phyloP scores from a whole-genome alignment of 768 basidiomycete genomes.

The Boletus sp. region DNA sequence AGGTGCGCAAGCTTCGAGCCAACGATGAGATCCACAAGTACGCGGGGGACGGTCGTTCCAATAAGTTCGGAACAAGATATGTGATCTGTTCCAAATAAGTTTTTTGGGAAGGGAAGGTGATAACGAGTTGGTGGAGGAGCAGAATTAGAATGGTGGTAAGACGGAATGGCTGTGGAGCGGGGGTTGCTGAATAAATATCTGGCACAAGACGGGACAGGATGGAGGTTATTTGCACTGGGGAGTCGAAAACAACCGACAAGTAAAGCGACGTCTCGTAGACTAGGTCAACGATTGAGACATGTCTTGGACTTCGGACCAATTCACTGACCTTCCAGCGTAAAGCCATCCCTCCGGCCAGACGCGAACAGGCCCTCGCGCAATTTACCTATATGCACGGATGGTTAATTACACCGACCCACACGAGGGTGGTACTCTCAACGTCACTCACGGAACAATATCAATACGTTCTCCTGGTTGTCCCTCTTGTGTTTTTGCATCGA shows the following conservation, averaged over 20 bases:
- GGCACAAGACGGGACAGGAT: slow-evolving; percentile 60
- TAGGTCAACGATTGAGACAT: slow-evolving; percentile 24
- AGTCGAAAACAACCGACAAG: slow-evolving; percentile 60
- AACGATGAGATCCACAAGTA: slow-evolving; percentile 52
- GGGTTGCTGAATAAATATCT: slow-evolving; percentile 36
- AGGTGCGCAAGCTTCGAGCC: slow-evolving; percentile 47
- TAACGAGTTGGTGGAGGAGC: slow-evolving; percentile 55
- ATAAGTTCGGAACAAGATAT: slow-evolving; percentile 28
- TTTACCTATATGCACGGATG: slow-evolving; percentile 49
- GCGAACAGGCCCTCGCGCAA: slow-evolving; percentile 70
- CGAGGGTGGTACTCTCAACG: background rate
- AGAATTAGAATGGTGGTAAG: slow-evolving; percentile 42
- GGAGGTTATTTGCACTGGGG: slow-evolving; percentile 57
- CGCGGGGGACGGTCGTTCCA: slow-evolving; percentile 36
- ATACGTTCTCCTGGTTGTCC: slow-evolving; percentile 62
- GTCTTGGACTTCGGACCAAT: background rate
- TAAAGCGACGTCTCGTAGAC: slow-evolving; percentile 74
- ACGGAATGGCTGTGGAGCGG: slow-evolving; percentile 19
- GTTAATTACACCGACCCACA: background rate
- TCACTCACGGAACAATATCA: slow-evolving; percentile 69
- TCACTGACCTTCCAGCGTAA: slow-evolving; percentile 63
- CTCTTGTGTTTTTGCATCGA: slow-evolving; percentile 34
- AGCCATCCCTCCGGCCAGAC: slow-evolving; percentile 53
- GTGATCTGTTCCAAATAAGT: slow-evolving; percentile 37
- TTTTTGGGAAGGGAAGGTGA: slow-evolving; percentile 63